Base-by-base conservation (phyloP, 1,284 basidiomycete genomes). In the Ustilago sp. region DNA sequence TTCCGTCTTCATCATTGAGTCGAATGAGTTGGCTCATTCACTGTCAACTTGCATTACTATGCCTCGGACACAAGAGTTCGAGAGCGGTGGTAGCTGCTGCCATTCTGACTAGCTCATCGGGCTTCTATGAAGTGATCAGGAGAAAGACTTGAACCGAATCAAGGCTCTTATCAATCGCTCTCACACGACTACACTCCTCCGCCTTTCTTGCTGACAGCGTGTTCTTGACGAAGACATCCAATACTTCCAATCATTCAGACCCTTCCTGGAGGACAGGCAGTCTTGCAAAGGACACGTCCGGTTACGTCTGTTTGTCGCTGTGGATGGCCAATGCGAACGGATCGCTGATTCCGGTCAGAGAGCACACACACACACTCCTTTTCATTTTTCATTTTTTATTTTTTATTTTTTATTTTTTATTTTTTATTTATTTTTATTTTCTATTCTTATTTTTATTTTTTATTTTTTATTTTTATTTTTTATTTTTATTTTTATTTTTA, bases 331-430 rank as follows among this genome's bases (percentile, higher is more conserved):
- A 48, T 48, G 15, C 23, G 19, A 48, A 48, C 45, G 45, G 45
- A 48, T 48, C 45, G 45, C 45, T 48, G 45, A 48, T 48, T 48
- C 45, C 45, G 45, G n/a, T 17, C 39, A 41, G 12, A 41, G 17
- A 41, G 15, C 31, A 23, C 23, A 23, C 23, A 23, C 13, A 32
- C 8, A 7, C 50, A 0, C 23, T 23, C 23, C 2, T 23, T 23
- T 23, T 23, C 23, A 19, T 19, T 19, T 19, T 19, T 19, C 19
- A 19, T 19, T 19, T 19, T 19, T 19, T 1, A 19, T 19, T 19
- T 19, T 19, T 1, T 19, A 1, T 19, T 19, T 19, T 19, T 23
- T 23, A 19, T 19, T 19, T 19, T 19, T 19, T 19, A 19, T 1
- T 23, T 23, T 23, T 23, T 1, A 19, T 19, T 19, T 19, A 19